Evolutionary conservation across 148 eudicot genomes (phyloP).

Genomic region (Tetragonia tetragonoides): DNA sequence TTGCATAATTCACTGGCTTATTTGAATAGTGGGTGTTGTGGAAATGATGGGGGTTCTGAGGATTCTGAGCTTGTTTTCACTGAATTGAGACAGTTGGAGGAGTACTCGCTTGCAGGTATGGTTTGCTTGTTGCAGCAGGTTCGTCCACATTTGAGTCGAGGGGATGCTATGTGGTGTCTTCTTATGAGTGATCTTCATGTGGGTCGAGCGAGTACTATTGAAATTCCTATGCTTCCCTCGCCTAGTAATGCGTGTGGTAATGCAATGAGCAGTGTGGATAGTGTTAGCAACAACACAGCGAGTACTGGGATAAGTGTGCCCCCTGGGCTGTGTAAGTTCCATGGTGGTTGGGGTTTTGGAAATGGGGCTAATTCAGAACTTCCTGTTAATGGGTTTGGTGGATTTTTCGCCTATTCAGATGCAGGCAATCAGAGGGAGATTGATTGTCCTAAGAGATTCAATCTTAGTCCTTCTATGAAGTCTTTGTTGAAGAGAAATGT

Average conservation of each 20-base stretch:
- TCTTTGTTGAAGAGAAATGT: slow-evolving; percentile 79
- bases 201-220: slow-evolving; percentile 86
- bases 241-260: slow-evolving; percentile 32
- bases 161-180: slow-evolving; percentile 99
- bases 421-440: slow-evolving; percentile 58
- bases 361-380: slow-evolving; percentile 53
- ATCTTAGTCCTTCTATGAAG: slow-evolving; percentile 88
- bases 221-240: slow-evolving; percentile 62
- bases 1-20: slow-evolving; percentile 73
- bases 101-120: slow-evolving; percentile 84
- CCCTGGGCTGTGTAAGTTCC: slow-evolving; percentile 71
- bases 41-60: slow-evolving; percentile 33
- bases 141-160: slow-evolving; percentile 79
- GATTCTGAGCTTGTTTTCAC: slow-evolving; percentile 56
- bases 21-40: slow-evolving; percentile 56
- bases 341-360: slow-evolving; percentile 91
- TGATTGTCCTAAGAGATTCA: slow-evolving; percentile 88
- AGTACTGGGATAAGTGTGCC: slow-evolving; percentile 44
- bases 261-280: slow-evolving; percentile 36
- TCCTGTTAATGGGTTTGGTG: slow-evolving; percentile 55
- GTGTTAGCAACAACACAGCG: slow-evolving; percentile 37
- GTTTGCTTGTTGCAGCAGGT: slow-evolving; percentile 84
- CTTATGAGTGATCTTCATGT: slow-evolving; percentile 96
- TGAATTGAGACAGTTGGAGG: slow-evolving; percentile 88
- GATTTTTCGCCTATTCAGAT: slow-evolving; percentile 53